Conservation (phyloP, 2,329 filamentous ascomycete species). For the Epichloe uncinata region DNA sequence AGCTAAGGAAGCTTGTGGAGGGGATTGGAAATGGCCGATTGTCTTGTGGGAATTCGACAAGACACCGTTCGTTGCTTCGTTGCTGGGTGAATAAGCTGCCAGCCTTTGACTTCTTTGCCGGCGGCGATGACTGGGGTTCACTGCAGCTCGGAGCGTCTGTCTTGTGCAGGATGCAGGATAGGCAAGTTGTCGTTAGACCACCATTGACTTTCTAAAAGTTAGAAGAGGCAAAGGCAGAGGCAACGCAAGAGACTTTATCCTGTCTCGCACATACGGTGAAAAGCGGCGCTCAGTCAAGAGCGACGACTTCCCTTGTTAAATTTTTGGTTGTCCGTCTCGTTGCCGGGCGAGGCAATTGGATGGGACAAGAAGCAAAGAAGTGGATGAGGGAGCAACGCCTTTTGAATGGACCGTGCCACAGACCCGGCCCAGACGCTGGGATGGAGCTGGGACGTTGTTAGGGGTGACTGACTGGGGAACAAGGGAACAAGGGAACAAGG, state of each 20-base stretch:
- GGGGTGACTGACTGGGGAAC: slow-evolving; percentile 15
- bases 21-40: slow-evolving; percentile 3
- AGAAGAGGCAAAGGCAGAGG: neutral
- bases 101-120: neutral
- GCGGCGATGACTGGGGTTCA: neutral
- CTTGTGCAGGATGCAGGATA: neutral
- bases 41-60: slow-evolving; percentile 4
- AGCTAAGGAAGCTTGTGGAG: neutral
- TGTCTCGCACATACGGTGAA: slow-evolving; percentile 6
- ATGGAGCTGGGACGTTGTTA: slow-evolving; percentile 20
- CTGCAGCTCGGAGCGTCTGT: neutral
- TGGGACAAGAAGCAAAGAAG: slow-evolving; percentile 16
- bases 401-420: slow-evolving; percentile 25
- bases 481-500: neutral
- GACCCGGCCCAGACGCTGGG: slow-evolving; percentile 12
- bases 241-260: neutral
- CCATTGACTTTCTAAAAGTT: neutral
- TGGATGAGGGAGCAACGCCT: slow-evolving; percentile 24
- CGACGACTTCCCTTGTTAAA: slow-evolving; percentile 4
- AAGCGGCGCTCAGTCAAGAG: slow-evolving; percentile 8
- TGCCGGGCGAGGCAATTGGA: slow-evolving; percentile 16
- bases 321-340: slow-evolving; percentile 6
- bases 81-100: slow-evolving; percentile 1
- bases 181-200: neutral
- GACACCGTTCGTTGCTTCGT: slow-evolving; percentile 1